A percentile compares a stretch with the other conserved stretches of the same genome.
Conservation (phyloP, 805 yeast species). For the Brettanomyces bruxellensis region DNA sequence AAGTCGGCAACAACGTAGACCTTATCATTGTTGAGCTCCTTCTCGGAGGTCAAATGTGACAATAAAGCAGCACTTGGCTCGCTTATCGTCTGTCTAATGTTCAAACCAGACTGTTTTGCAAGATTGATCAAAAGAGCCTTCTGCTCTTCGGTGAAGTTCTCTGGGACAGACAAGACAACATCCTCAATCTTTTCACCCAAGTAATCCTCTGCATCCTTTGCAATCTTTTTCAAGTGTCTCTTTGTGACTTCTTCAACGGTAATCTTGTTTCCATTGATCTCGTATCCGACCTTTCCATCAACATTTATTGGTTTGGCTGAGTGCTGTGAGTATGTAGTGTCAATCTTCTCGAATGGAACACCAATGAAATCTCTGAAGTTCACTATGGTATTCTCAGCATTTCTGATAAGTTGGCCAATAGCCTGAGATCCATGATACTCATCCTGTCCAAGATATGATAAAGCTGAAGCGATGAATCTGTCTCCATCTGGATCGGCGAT, state of each 20-base stretch:
- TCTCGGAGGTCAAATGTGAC: slow-evolving; percentile 58
- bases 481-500: slow-evolving; percentile 99
- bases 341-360: slow-evolving; percentile 58
- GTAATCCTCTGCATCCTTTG: slow-evolving; percentile 86
- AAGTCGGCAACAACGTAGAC: slow-evolving; percentile 89
- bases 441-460: slow-evolving; percentile 87
- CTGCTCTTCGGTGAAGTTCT: slow-evolving; percentile 73
- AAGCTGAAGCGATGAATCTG: slow-evolving; percentile 87
- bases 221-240: slow-evolving; percentile 77
- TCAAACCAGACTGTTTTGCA: slow-evolving; percentile 63
- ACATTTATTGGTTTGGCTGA: slow-evolving; percentile 62
- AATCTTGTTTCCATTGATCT: slow-evolving; percentile 46
- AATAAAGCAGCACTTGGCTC: slow-evolving; percentile 91
- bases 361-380: slow-evolving; percentile 94
- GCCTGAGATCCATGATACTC: slow-evolving; percentile 99
- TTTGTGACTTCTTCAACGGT: slow-evolving; percentile 70
- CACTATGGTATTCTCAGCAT: slow-evolving; percentile 75
- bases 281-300: slow-evolving; percentile 61
- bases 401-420: slow-evolving; percentile 82
- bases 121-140: slow-evolving; percentile 51
- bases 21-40: slow-evolving; percentile 51
- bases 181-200: slow-evolving; percentile 75
- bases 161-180: slow-evolving; percentile 84
- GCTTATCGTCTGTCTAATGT: slow-evolving; percentile 77
- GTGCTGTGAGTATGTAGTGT: slow-evolving; percentile 50